phyloP scores from a whole-genome alignment of 1,139 yeast species.

The Saccharomyces hybrid region DNA sequence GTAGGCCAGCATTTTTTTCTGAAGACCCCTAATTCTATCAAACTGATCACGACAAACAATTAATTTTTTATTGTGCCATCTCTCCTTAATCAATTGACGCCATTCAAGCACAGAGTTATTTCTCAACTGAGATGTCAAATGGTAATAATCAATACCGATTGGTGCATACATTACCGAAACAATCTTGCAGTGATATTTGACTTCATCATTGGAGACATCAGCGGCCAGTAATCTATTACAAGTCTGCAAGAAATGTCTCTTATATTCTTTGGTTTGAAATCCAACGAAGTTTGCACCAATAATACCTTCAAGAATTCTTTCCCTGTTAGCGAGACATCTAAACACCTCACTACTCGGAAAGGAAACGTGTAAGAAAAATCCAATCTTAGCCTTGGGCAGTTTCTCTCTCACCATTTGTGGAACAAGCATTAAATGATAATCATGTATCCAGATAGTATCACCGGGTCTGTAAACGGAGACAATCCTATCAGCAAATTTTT shows the following conservation, averaged over 20 bases:
- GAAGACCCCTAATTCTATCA: slow-evolving; percentile 77
- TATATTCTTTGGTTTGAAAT: slow-evolving; percentile 89
- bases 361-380: slow-evolving; percentile 83
- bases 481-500: slow-evolving; percentile 66
- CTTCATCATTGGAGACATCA: slow-evolving; percentile 64
- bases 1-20: slow-evolving; percentile 77
- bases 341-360: slow-evolving; percentile 93
- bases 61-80: slow-evolving; percentile 59
- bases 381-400: slow-evolving; percentile 77
- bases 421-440: slow-evolving; percentile 77
- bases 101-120: slow-evolving; percentile 53
- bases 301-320: slow-evolving; percentile 65
- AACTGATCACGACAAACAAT: slow-evolving; percentile 82
- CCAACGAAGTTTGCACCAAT: slow-evolving; percentile 80
- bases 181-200: slow-evolving; percentile 56
- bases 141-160: slow-evolving; percentile 74
- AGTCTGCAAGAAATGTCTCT: slow-evolving; percentile 84
- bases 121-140: slow-evolving; percentile 41
- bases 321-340: slow-evolving; percentile 82
- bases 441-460: slow-evolving; percentile 81
- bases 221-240: slow-evolving; percentile 75
- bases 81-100: slow-evolving; percentile 60
- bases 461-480: slow-evolving; percentile 58
- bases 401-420: slow-evolving; percentile 72
- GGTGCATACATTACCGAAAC: slow-evolving; percentile 64